Percentiles rank a stretch among this genome's conserved stretches.
These are phyloP conservation scores for Salvia splendens DNA, from an alignment of 257 asterid genomes.

Conservation along the genomic window DNA sequence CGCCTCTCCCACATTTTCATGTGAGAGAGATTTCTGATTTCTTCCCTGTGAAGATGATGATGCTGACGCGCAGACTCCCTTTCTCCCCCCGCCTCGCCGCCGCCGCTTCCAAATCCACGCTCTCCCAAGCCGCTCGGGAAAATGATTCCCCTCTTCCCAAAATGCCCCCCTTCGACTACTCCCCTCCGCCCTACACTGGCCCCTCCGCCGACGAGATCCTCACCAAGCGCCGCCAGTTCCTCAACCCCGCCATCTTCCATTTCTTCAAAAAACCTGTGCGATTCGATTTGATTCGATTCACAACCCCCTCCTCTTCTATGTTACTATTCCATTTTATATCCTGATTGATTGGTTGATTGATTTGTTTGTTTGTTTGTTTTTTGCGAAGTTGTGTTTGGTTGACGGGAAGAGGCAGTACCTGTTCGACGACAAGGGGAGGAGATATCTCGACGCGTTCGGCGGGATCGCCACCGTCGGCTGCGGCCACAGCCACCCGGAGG, in stretches of 20 bases:
- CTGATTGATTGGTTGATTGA: background rate
- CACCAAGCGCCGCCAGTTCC: constrained; percentile 57
- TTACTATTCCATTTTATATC: background rate
- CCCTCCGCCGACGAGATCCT: constrained; percentile 74
- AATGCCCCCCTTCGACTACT: constrained; percentile 86
- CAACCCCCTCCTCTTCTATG: too few relatives aligned
- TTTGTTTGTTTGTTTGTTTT: background rate
- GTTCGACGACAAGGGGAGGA: constrained; percentile 74
- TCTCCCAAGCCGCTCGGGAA: constrained; percentile 36
- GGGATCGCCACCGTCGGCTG: constrained; percentile 91
- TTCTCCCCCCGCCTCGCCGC: constrained; percentile 32
- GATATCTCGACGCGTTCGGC: constrained; percentile 87
- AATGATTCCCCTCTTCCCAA: constrained; percentile 49
- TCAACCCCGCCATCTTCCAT: constrained; percentile 88
- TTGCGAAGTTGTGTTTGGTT: constrained; percentile 69
- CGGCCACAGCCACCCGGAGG: constrained; percentile 95
- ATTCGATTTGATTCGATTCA: background rate
- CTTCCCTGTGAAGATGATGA: constrained; percentile 36
- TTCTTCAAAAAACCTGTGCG: constrained; percentile 68
- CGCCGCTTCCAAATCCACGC: constrained; percentile 40
- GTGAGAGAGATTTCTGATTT: constrained; percentile 8
- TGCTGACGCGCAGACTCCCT: constrained; percentile 44
- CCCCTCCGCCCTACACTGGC: constrained; percentile 86
- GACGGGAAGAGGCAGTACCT: constrained; percentile 95
- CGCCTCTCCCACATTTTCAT: background rate